Conservation (phyloP, 2,329 filamentous ascomycete species). For the Graphium sp. region DNA sequence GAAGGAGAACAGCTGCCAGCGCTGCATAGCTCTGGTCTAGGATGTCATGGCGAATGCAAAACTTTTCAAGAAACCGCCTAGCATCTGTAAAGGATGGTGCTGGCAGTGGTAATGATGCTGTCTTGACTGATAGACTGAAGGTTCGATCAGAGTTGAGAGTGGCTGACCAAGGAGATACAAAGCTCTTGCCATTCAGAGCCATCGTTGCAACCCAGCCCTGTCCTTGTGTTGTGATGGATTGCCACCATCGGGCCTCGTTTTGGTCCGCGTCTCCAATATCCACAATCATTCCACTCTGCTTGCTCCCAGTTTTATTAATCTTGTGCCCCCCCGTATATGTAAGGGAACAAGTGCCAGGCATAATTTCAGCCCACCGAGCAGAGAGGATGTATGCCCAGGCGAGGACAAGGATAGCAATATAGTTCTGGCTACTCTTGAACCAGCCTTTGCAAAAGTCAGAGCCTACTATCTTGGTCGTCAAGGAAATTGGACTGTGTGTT, state of each 20-base stretch:
- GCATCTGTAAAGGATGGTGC: neutral
- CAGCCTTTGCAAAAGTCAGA: too few species aligned
- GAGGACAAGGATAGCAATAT: constrained; percentile 1
- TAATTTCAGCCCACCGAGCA: constrained; percentile 2
- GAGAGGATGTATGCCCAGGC: constrained; percentile 3
- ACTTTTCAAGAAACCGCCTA: neutral
- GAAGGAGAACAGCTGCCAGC: constrained; percentile 1
- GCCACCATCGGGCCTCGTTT: constrained; percentile 3
- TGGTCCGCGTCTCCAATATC: neutral
- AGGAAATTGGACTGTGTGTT: too few species aligned
- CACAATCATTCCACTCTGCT: too few species aligned
- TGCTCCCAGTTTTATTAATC: neutral
- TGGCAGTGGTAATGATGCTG: neutral
- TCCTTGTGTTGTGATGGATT: neutral
- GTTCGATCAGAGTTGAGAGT: neutral
- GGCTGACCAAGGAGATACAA: constrained; percentile 1
- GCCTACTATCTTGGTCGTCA: too few species aligned
- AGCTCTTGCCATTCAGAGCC: neutral
- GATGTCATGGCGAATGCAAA: constrained; percentile 1
- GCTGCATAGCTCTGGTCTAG: constrained; percentile 1
- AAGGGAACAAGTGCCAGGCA: neutral
- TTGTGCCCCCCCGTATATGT: neutral
- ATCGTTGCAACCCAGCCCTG: constrained; percentile 2
- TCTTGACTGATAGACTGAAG: neutral
- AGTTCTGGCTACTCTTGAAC: too few species aligned